Percentiles rank a stretch among this genome's conserved stretches.
These are phyloP conservation scores for Tilletia walkeri DNA, from an alignment of 1,284 basidiomycete species.

Conservation along the genomic window DNA sequence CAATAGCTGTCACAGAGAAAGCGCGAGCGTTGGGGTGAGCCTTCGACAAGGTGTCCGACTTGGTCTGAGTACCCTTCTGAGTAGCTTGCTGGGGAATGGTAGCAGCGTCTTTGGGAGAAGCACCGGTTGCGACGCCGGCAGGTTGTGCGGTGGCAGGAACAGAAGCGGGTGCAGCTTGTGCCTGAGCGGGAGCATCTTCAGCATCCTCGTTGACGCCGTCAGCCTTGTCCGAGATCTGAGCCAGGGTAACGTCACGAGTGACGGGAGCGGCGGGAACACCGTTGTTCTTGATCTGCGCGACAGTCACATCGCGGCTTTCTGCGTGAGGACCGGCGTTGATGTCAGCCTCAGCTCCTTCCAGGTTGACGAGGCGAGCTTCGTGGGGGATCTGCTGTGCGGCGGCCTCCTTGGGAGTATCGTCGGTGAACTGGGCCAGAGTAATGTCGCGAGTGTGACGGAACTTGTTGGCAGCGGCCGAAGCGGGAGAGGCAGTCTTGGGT, in stretches of 20 bases:
- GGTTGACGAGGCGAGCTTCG: too few species aligned
- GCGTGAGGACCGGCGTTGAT: too few species aligned
- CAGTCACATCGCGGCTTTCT: too few species aligned
- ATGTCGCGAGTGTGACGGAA: too few species aligned
- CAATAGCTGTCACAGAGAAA: constrained; percentile 1
- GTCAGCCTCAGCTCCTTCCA: too few species aligned
- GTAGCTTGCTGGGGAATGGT: neutral
- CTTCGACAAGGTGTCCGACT: neutral
- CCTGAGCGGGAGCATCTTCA: neutral
- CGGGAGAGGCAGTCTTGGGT: neutral
- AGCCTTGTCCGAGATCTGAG: neutral
- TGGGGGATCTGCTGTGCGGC: too few species aligned
- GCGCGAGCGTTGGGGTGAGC: constrained; percentile 1
- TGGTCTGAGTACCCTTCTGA: neutral
- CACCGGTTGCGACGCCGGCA: neutral
- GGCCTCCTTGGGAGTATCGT: neutral
- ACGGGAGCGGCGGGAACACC: neutral
- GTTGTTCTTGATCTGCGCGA: neutral
- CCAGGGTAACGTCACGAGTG: neutral
- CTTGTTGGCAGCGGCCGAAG: too few species aligned
- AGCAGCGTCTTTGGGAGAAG: neutral
- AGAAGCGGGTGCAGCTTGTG: constrained; percentile 2
- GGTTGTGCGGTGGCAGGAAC: neutral
- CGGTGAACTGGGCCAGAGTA: neutral
- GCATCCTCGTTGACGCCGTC: neutral